These are phyloP conservation scores for Saccharomyces hybrid DNA, from an alignment of 1,139 yeast genomes.

Conservation along the genomic window DNA sequence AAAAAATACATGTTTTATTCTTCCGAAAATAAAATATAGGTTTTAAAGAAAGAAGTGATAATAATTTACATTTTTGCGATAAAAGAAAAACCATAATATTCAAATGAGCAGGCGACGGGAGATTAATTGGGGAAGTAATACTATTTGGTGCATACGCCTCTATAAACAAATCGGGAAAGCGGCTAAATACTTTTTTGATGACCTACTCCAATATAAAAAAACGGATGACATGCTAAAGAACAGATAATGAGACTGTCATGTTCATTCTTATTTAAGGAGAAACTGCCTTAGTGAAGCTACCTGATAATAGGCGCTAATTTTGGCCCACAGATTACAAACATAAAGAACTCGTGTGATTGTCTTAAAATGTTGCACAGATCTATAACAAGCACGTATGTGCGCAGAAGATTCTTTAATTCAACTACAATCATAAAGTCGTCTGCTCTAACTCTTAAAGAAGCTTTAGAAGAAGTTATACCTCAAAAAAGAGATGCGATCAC, in stretches of 20 bases:
- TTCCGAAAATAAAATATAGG: too few species aligned
- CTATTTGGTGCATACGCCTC: too few species aligned
- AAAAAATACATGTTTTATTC: too few species aligned
- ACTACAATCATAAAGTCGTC: neutral
- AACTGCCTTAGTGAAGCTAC: neutral
- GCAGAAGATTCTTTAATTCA: neutral
- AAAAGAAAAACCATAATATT: too few species aligned
- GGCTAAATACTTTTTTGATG: neutral
- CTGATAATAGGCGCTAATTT: too few species aligned
- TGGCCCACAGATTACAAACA: too few species aligned
- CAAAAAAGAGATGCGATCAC: slow-evolving; percentile 34
- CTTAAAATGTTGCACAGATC: neutral
- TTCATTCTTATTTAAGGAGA: too few species aligned
- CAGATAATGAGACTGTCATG: neutral
- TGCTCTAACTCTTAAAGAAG: slow-evolving; percentile 30
- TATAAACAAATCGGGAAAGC: neutral
- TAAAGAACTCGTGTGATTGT: too few species aligned
- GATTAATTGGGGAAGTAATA: neutral
- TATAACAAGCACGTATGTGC: neutral
- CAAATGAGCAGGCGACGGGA: too few species aligned
- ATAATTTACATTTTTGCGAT: neutral
- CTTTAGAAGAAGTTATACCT: slow-evolving; percentile 37
- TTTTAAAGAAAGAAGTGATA: too few species aligned
- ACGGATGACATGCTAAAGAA: neutral
- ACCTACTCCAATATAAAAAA: neutral